Conservation (phyloP, 2,329 filamentous ascomycete genomes). For the Mycosphaerelloides madeirae region DNA sequence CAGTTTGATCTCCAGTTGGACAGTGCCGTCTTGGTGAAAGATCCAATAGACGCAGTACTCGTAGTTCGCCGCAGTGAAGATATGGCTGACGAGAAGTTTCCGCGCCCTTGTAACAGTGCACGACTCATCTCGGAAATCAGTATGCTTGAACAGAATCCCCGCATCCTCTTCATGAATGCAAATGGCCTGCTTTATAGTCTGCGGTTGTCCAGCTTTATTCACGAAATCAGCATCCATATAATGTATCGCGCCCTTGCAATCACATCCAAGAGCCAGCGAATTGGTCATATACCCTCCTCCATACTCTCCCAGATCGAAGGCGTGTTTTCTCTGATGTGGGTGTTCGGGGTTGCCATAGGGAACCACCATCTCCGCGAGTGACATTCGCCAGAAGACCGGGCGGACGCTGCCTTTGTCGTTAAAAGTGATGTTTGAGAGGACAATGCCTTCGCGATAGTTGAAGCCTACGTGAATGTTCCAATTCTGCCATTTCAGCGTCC, state of each 20-base stretch:
- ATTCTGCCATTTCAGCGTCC: slow-evolving; percentile 81
- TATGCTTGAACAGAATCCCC: slow-evolving; percentile 83
- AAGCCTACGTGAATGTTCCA: slow-evolving; percentile 92
- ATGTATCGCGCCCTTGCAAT: slow-evolving; percentile 86
- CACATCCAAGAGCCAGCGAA: slow-evolving; percentile 68
- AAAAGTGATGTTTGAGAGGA: slow-evolving; percentile 84
- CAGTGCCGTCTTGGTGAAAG: slow-evolving; percentile 86
- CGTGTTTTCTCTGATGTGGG: slow-evolving; percentile 76
- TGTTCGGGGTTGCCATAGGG: slow-evolving; percentile 79
- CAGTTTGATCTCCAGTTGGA: slow-evolving; percentile 84
- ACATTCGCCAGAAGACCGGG: slow-evolving; percentile 82
- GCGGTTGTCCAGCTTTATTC: slow-evolving; percentile 64
- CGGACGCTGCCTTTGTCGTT: slow-evolving; percentile 74
- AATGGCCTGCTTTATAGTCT: slow-evolving; percentile 86
- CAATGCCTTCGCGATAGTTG: slow-evolving; percentile 89
- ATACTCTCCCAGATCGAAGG: slow-evolving; percentile 76
- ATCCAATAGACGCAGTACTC: slow-evolving; percentile 86
- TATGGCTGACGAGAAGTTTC: slow-evolving; percentile 81
- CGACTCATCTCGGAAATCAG: slow-evolving; percentile 86
- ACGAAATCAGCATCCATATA: slow-evolving; percentile 88
- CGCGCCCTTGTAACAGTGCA: slow-evolving; percentile 79
- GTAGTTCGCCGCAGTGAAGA: slow-evolving; percentile 95
- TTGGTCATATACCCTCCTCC: slow-evolving; percentile 82
- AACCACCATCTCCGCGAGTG: slow-evolving; percentile 89
- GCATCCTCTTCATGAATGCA: slow-evolving; percentile 93